Percentiles rank a stretch among this genome's conserved stretches.
phyloP scores from a whole-genome alignment of 1,284 basidiomycete species.

The Psilocybe mexicana region DNA sequence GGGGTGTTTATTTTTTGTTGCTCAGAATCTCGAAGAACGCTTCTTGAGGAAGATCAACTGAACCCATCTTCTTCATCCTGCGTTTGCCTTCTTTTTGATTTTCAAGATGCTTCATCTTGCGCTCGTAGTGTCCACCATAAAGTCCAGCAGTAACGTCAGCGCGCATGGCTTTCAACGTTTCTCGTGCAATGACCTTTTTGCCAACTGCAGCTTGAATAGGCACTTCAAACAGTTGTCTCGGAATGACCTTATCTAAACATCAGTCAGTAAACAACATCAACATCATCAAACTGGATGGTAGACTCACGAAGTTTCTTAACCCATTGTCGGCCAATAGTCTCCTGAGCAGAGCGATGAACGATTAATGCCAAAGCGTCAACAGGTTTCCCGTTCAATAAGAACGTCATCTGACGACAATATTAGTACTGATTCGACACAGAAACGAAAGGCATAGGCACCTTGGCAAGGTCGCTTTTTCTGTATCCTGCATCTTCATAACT shows the following conservation, averaged over 20 bases:
- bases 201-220: slow-evolving; percentile 89
- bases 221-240: slow-evolving; percentile 92
- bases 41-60: slow-evolving; percentile 86
- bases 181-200: slow-evolving; percentile 85
- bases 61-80: slow-evolving; percentile 83
- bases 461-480: slow-evolving; percentile 74
- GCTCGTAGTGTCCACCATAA: slow-evolving; percentile 91
- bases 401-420: slow-evolving; percentile 63
- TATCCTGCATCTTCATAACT: slow-evolving; percentile 94
- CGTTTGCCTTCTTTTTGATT: slow-evolving; percentile 93
- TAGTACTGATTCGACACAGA: neutral
- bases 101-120: slow-evolving; percentile 89
- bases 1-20: slow-evolving; percentile 37
- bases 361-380: slow-evolving; percentile 93
- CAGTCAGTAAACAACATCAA: slow-evolving; percentile 9
- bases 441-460: slow-evolving; percentile 47
- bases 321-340: slow-evolving; percentile 77
- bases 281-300: neutral
- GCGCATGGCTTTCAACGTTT: slow-evolving; percentile 84
- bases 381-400: slow-evolving; percentile 83
- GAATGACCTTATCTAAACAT: slow-evolving; percentile 80
- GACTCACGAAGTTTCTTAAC: slow-evolving; percentile 84
- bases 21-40: slow-evolving; percentile 86
- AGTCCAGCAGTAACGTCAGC: slow-evolving; percentile 96
- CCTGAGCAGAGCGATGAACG: slow-evolving; percentile 76